These are phyloP conservation scores for Neocucurbitaria cava DNA, from an alignment of 2,329 filamentous ascomycete species.

Conservation along the genomic window DNA sequence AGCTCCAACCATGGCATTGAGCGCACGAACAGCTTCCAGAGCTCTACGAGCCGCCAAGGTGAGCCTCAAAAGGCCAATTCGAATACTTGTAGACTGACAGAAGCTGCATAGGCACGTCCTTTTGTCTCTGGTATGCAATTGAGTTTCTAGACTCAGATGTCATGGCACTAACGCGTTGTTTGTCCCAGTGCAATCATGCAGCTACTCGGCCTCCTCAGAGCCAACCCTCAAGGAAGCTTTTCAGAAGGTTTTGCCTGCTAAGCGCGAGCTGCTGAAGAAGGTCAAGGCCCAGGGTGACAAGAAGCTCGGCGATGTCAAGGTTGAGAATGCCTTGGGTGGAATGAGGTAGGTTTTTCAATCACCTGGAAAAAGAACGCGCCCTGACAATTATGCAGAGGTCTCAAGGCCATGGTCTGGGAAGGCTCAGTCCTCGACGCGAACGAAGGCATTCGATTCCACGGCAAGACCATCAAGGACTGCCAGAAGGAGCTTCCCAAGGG, in stretches of 20 bases:
- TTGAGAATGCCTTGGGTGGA: slow-evolving; percentile 91
- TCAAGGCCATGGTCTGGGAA: slow-evolving; percentile 99
- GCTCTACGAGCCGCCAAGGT: slow-evolving; percentile 71
- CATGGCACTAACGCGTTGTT: slow-evolving; percentile 18
- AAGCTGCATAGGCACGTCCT: slow-evolving; percentile 34
- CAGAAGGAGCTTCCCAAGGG: slow-evolving; percentile 93
- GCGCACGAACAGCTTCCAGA: slow-evolving; percentile 66
- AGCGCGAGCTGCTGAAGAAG: slow-evolving; percentile 91
- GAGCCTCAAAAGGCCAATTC: slow-evolving; percentile 37
- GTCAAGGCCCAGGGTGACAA: slow-evolving; percentile 86
- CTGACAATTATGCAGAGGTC: slow-evolving; percentile 61
- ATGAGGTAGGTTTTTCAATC: slow-evolving; percentile 70
- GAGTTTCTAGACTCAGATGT: slow-evolving; percentile 4
- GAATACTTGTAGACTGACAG: slow-evolving; percentile 16
- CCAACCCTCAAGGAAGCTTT: slow-evolving; percentile 89
- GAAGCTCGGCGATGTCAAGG: slow-evolving; percentile 88
- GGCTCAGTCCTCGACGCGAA: slow-evolving; percentile 95
- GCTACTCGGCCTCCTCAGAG: slow-evolving; percentile 78
- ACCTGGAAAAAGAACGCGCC: not conserved
- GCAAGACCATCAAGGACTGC: slow-evolving; percentile 97
- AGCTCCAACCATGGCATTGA: slow-evolving; percentile 66
- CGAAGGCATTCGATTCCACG: slow-evolving; percentile 98
- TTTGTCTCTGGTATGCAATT: slow-evolving; percentile 48
- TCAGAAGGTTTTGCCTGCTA: slow-evolving; percentile 83
- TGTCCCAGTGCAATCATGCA: slow-evolving; percentile 54